Percentiles rank a stretch among this genome's conserved stretches.
These are phyloP conservation scores for Cryphonectria parasitica DNA, from an alignment of 2,329 filamentous ascomycete species.

Conservation along the genomic window DNA sequence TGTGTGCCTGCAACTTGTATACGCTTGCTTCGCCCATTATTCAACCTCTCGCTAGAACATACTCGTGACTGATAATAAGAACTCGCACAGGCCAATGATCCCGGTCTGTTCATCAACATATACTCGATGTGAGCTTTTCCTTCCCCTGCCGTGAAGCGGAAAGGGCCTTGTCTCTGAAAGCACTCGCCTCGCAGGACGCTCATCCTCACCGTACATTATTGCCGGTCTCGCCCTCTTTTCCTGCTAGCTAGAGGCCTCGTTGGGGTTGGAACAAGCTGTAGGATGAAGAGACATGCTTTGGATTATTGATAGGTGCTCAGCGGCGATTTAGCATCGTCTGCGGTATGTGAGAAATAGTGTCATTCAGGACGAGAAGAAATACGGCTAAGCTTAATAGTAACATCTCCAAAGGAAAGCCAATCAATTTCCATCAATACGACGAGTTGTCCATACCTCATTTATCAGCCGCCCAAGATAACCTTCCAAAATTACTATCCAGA, in stretches of 20 bases:
- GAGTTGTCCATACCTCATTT: background rate
- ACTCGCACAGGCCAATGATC: slow-evolving; percentile 14
- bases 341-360: no score
- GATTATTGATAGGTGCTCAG: background rate
- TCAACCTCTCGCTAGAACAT: no score
- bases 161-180: background rate
- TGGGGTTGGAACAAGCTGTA: background rate
- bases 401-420: background rate
- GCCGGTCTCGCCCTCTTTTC: slow-evolving; percentile 18
- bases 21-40: background rate
- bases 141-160: no score
- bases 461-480: background rate
- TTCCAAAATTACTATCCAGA: background rate
- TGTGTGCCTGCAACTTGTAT: background rate
- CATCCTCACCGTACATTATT: slow-evolving; percentile 21
- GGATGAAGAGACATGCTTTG: background rate
- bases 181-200: slow-evolving; percentile 10
- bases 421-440: background rate
- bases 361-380: background rate
- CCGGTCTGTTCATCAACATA: slow-evolving; percentile 24
- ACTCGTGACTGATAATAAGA: background rate
- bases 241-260: background rate
- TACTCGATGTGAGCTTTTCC: slow-evolving; percentile 22
- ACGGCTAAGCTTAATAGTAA: background rate
- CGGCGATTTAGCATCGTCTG: background rate